phyloP scores from a whole-genome alignment of 192 early-diverging fungal genomes.

The Hyaloraphidium curvatum region DNA sequence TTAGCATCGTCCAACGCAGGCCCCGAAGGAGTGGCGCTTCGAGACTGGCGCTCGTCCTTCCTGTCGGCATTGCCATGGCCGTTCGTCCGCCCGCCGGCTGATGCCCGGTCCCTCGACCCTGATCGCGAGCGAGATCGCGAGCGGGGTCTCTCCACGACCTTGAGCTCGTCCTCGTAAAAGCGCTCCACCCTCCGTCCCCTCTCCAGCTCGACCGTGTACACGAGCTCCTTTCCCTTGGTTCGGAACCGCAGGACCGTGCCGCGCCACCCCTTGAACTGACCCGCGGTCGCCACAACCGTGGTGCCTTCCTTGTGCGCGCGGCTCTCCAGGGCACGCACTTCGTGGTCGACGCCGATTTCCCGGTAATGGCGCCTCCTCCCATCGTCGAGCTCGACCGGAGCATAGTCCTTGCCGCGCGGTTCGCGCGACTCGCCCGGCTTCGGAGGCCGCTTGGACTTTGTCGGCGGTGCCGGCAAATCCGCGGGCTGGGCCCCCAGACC shows the following conservation, averaged over 20 bases:
- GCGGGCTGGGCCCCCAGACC: constrained; percentile 69
- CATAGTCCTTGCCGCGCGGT: not conserved
- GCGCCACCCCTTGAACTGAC: not conserved
- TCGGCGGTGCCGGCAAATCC: constrained; percentile 12
- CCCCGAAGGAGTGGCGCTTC: no score
- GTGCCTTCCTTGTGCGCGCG: not conserved
- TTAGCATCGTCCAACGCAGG: no score
- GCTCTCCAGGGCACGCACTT: not conserved
- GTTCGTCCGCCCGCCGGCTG: no score
- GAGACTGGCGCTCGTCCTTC: no score
- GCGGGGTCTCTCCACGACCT: no score
- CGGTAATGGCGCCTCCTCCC: not conserved
- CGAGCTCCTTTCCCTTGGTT: not conserved
- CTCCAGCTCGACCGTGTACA: not conserved
- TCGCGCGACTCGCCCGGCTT: not conserved
- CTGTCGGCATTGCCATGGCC: no score
- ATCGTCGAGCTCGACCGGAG: not conserved
- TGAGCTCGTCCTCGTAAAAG: not conserved
- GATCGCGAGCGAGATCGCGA: no score
- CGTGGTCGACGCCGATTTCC: not conserved
- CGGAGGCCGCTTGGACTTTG: constrained; percentile 8
- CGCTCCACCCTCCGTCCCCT: not conserved
- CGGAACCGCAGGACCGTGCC: not conserved
- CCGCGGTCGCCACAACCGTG: not conserved
- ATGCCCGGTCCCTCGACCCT: no score